A percentile compares a stretch with the other conserved stretches of the same genome.
These are phyloP conservation scores for Penicillium nordicum DNA, from an alignment of 2,329 filamentous ascomycete species.

Conservation along the genomic window DNA sequence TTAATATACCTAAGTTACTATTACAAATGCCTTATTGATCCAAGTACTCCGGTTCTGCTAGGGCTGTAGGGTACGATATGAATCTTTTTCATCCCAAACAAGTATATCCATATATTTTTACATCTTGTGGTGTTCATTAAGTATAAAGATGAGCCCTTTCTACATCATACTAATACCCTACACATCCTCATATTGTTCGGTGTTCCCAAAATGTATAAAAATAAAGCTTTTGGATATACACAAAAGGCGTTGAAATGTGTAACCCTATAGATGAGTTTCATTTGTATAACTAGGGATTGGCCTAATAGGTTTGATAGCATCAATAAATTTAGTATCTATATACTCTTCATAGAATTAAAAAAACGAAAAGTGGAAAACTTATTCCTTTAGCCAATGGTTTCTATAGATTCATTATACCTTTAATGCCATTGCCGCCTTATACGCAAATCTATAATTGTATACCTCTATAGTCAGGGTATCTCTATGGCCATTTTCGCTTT, in stretches of 20 bases:
- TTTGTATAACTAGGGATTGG: not conserved
- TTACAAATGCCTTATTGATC: too few relatives aligned
- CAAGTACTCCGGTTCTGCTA: too few relatives aligned
- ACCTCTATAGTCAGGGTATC: not conserved
- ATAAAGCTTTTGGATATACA: not conserved
- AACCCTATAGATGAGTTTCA: not conserved
- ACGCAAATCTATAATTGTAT: rapidly evolving
- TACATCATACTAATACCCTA: too few relatives aligned
- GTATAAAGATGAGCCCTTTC: too few relatives aligned
- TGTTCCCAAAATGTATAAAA: too few relatives aligned
- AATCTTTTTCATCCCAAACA: too few relatives aligned
- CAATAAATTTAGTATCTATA: not conserved
- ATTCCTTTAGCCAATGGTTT: not conserved
- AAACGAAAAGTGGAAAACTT: not conserved
- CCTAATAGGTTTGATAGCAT: not conserved
- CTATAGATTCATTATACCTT: not conserved
- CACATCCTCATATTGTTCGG: too few relatives aligned
- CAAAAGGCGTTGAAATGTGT: not conserved
- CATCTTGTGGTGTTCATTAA: too few relatives aligned
- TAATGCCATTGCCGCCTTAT: not conserved
- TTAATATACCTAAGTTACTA: too few relatives aligned
- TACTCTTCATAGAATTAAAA: not conserved
- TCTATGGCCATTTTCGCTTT: too few relatives aligned
- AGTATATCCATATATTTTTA: too few relatives aligned
- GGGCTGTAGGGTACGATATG: too few relatives aligned